These are phyloP conservation scores for Starmera caribaea DNA, from an alignment of 805 yeast genomes.

Conservation along the genomic window DNA sequence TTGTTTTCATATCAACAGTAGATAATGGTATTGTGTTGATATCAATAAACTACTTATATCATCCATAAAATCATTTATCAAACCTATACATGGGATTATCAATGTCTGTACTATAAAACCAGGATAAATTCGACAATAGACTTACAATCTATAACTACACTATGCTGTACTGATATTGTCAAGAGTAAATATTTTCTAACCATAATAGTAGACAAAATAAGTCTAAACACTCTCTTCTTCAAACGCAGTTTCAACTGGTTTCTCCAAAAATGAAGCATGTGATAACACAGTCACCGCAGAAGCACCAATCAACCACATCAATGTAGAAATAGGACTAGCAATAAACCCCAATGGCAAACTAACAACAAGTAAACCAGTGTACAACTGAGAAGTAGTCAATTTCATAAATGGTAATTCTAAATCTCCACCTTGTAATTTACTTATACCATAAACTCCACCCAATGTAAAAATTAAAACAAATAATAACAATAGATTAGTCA, in stretches of 20 bases:
- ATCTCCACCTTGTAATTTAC: slow-evolving; percentile 73
- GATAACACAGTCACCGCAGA: slow-evolving; percentile 68
- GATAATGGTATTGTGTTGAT: too few species aligned
- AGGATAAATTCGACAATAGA: too few species aligned
- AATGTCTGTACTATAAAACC: too few species aligned
- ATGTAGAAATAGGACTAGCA: slow-evolving; percentile 82
- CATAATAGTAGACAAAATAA: too few species aligned
- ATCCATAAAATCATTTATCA: too few species aligned
- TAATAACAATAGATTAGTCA: slow-evolving; percentile 76
- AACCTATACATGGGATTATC: too few species aligned
- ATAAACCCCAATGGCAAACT: slow-evolving; percentile 75
- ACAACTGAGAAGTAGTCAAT: slow-evolving; percentile 69
- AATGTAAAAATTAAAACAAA: slow-evolving; percentile 71
- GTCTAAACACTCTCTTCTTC: slow-evolving; percentile 49
- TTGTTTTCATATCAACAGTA: too few species aligned
- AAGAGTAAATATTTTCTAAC: too few species aligned
- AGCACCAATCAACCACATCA: slow-evolving; percentile 89
- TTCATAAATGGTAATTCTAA: slow-evolving; percentile 60
- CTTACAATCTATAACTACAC: too few species aligned
- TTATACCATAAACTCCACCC: slow-evolving; percentile 72
- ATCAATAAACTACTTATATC: too few species aligned
- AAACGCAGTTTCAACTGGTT: slow-evolving; percentile 91
- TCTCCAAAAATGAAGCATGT: slow-evolving; percentile 88
- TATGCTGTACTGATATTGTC: too few species aligned
- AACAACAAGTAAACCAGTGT: slow-evolving; percentile 70